phyloP scores from a whole-genome alignment of 768 basidiomycete genomes.

The Pleurotus eryngii region DNA sequence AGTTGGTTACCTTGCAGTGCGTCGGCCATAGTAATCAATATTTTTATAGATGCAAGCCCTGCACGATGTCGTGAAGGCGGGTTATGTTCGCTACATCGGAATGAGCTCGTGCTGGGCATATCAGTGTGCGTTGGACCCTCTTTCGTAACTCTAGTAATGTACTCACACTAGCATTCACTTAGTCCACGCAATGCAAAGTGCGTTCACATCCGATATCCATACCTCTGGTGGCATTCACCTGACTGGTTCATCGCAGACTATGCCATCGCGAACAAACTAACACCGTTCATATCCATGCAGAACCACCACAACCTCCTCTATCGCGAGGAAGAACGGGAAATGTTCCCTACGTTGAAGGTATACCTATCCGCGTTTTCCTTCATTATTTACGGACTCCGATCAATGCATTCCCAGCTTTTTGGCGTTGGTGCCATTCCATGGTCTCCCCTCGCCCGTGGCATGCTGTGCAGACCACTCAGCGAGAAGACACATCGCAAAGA shows the following conservation, averaged over 20 bases:
- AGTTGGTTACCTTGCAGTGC: not conserved
- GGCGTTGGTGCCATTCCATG: conserved; percentile 58
- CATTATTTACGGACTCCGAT: too few relatives aligned
- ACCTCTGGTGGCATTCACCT: too few relatives aligned
- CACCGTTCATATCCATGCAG: conserved; percentile 69
- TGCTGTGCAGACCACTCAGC: conserved; percentile 38
- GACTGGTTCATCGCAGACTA: conserved; percentile 37
- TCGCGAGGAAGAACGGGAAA: conserved; percentile 63
- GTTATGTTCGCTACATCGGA: conserved; percentile 59
- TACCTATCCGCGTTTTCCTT: too few relatives aligned
- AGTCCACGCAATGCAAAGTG: conserved; percentile 60
- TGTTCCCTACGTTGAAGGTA: conserved; percentile 59
- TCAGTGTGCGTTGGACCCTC: conserved; percentile 35
- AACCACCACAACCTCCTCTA: conserved; percentile 63
- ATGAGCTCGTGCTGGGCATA: conserved; percentile 55
- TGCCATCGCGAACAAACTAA: conserved; percentile 53
- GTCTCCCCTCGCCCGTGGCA: conserved; percentile 55
- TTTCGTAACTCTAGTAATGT: too few relatives aligned
- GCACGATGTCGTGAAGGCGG: conserved; percentile 64
- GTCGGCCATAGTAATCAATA: too few relatives aligned
- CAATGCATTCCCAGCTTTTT: conserved; percentile 15
- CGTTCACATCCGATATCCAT: not conserved
- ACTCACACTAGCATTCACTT: not conserved
- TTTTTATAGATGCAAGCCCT: conserved; percentile 58
- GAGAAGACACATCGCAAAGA: conserved; percentile 33